Base-by-base conservation (phyloP, 1,139 yeast species). In the Kurtzmaniella quercitrusa region DNA sequence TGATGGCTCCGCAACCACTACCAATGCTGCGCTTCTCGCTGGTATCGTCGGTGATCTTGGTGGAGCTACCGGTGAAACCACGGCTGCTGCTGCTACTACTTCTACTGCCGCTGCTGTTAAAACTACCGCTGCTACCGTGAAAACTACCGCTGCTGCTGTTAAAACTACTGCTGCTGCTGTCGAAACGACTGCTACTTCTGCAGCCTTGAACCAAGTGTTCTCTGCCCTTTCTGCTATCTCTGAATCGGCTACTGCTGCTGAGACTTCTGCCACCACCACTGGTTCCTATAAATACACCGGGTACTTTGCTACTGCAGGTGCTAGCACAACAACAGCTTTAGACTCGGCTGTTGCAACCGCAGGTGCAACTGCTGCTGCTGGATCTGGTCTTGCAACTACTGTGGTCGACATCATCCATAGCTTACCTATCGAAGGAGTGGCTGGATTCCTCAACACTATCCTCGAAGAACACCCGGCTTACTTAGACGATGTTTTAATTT, bases 391-490 rank as follows among this genome's bases (percentile, higher is more conserved):
- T 36, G 38, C 16, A 19, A 4, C 15, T 3, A 9, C 17, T 10
- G 18, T 31, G 8, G 36, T 63, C 5, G 53, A 55, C 15, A 34
- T 57, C 23, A 34, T 62, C 25, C 50, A 53, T 9, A 45, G 46
- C 25, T 55, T 64, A 34, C 54, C 63, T 46, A 58, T 53, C 41
- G 69, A 66, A 46, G 51, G 55, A 27, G 58, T 64, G 49, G 69
- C 72, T 12, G 72, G 71, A 2, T 56, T 56, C 54, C 57, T 60
- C 27, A 58, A 66, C 46, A 52, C 55, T 23, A 48, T 66, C 34
- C 59, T 66, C 47, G 52, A 56, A 25, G 54, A 63, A 43, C 48
- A 57, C 44, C 54, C 57, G 40, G 44, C 60, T 41, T 55, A 56
- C 42, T 56, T 66, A 45, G 69, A 63, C 39, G 55, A 58, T 21